Percentiles rank a stretch among this genome's conserved stretches.
These are phyloP conservation scores for Oryza meridionalis DNA, from an alignment of 176 grass and related monocot genomes.

Conservation along the genomic window DNA sequence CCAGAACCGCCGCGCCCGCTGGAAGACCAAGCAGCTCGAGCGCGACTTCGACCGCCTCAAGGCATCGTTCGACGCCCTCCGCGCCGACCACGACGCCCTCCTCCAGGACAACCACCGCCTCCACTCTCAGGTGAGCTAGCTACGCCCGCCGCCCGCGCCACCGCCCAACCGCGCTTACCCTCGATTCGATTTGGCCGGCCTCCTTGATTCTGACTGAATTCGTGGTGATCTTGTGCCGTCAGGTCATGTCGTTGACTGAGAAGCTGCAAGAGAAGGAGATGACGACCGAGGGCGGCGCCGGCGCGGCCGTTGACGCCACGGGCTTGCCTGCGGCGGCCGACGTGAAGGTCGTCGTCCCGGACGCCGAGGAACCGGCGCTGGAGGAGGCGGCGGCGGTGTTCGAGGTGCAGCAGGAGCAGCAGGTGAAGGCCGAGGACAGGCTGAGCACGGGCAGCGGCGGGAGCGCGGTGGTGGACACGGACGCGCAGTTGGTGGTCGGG, in stretches of 20 bases:
- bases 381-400: not conserved
- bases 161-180: not conserved
- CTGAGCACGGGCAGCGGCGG: conserved; percentile 83
- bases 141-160: not conserved
- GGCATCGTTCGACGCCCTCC: conserved; percentile 82
- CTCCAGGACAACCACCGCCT: conserved; percentile 79
- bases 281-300: conserved; percentile 33
- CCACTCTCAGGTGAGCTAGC: conserved; percentile 64
- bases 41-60: conserved; percentile 96
- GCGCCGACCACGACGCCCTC: conserved; percentile 73
- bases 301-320: not conserved
- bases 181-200: not conserved
- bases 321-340: conserved; percentile 22
- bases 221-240: conserved; percentile 13
- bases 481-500: conserved; percentile 32
- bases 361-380: not conserved
- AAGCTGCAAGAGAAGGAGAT: conserved; percentile 79
- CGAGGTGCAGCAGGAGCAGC: conserved; percentile 46
- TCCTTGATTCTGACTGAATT: not conserved
- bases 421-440: conserved; percentile 81
- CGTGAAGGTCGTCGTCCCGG: conserved; percentile 24
- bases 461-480: conserved; percentile 74
- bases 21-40: conserved; percentile 99
- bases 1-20: conserved; percentile 97
- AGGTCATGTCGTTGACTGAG: conserved; percentile 86